Evolutionary conservation across 768 basidiomycete species (phyloP), one percentile per base, ranked within the genome.

Genomic region (Boletus speciosus): DNA sequence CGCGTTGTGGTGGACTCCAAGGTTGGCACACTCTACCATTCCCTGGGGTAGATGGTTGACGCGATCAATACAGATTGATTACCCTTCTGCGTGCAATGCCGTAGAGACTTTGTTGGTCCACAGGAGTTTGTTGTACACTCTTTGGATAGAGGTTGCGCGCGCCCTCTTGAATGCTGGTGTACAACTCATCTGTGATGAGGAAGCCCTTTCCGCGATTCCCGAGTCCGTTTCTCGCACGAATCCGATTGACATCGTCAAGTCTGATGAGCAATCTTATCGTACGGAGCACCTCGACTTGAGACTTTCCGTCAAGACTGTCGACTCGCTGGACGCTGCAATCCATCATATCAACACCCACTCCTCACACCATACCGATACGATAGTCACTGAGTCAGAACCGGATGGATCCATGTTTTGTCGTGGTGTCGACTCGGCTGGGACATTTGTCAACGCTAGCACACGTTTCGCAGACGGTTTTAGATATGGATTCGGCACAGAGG

Each of bases 401-500:
- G 81, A 86, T 31, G 84, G 82, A 36, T 78, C 83, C 31, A 75
- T 74, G 31, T 99, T 98, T 75, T 90, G 86, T 68, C 80, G 88
- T 16, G 91, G 91, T 7, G 86, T 98, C 23, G 95, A 96, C 69
- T 90, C 89, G 0, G 90, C 96, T 1, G 92, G 94, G 31, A 92
- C 92, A 5, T 99, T 88, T 64, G 81, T 96, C 55, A 98, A 99
- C 63, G 95, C 95, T 7, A 93, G 89, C 65, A 98, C 97, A 10
- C 81, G 97, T 36, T 98, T 99, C 68, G 88, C 95, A 0, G 97
- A 99, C 70, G 96, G 97, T 12, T 97, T 95, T 73, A 74, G 96
- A 56, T 98, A 93, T 67, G 97, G 97, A 0, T 94, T 97, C 60
- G 97, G 97, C 3, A 95, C 97, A 5, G 97, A 98, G 72, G 96